These are phyloP conservation scores for Termitomyces sp. DNA, from an alignment of 768 basidiomycete genomes.

Conservation along the genomic window DNA sequence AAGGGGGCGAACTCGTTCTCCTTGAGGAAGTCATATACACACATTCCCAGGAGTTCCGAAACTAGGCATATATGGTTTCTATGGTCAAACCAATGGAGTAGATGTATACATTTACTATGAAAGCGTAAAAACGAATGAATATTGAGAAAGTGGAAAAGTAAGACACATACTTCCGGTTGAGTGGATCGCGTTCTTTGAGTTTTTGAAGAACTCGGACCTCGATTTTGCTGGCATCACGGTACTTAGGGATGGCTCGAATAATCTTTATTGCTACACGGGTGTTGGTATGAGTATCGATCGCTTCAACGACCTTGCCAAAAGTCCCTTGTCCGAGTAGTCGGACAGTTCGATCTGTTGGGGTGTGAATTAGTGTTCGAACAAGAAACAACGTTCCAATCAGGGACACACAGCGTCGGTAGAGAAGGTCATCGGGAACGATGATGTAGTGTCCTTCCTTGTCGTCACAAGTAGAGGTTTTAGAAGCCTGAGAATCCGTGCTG, in stretches of 20 bases:
- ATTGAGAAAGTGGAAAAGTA: not conserved
- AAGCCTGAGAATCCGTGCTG: conserved; percentile 41
- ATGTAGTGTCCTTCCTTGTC: conserved; percentile 99
- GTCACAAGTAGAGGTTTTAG: conserved; percentile 76
- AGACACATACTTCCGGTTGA: conserved; percentile 76
- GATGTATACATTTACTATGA: conserved; percentile 93
- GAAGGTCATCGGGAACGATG: conserved; percentile 86
- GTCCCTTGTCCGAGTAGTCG: conserved; percentile 93
- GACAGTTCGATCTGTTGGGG: conserved; percentile 78
- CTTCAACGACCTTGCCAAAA: conserved; percentile 98
- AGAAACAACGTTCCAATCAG: not conserved
- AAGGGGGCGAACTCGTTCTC: conserved; percentile 97
- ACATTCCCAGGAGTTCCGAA: conserved; percentile 93
- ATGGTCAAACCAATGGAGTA: conserved; percentile 93
- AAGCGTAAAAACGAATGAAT: conserved; percentile 18
- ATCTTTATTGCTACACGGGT: conserved; percentile 95
- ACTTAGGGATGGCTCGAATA: conserved; percentile 97
- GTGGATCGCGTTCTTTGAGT: conserved; percentile 84
- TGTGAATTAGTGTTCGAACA: conserved; percentile 14
- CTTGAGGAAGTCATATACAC: conserved; percentile 98
- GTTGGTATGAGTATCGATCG: conserved; percentile 73
- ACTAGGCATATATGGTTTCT: conserved; percentile 97
- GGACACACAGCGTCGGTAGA: conserved; percentile 79
- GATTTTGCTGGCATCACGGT: conserved; percentile 97
- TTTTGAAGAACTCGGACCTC: conserved; percentile 94